Base-by-base conservation (phyloP, 106 monocot genomes). In the Dendrobium nobile region DNA sequence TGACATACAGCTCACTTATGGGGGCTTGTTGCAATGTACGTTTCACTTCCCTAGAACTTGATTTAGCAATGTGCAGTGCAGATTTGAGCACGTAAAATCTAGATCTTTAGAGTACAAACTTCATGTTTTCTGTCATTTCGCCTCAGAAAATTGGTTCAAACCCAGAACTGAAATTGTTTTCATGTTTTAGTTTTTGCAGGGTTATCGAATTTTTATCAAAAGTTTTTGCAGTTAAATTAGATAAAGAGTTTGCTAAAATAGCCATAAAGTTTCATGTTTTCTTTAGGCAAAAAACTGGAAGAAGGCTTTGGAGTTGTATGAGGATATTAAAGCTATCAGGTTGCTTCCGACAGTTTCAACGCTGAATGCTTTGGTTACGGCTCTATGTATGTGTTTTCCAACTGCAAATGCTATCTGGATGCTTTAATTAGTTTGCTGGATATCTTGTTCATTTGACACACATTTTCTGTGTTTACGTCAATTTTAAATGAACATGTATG, bases 11-110 rank as follows among this genome's bases (percentile, higher is more conserved):
- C 81, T 97, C 97, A 72, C 79, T 92, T 67, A 94, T 97, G 97
- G 97, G 96, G 22, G 97, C 94, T 73, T 97, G 97, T 75, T 86
- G 94, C 84, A 97, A 97, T 89, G 97, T 97, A 91, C 42, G 82
- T 80, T 48, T 74, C 40, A 43, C 74, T 43, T 43, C 42, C 2
- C 26, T 64, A 1, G 24, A 51, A 64, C 24, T 64, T 64, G 64
- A 64, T 64, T 64, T 26, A 64, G 26, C n/a, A n/a, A 24, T 24
- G 64, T 64, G 13, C 5, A 24, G 7, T 24, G 24, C 7, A 64
- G 0, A 64, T 64, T 64, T n/a, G 5, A n/a, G 24, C 24, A 6
- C 5, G 22, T 5, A 51, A 64, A 64, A 64, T 64, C 64, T 22
- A 5, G 64, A 22, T 64, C 37, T 64, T 24, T n/a, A 7, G 9